A percentile compares a stretch with the other conserved stretches of the same genome.
These are phyloP conservation scores for Solanum medicagineum DNA, from an alignment of 257 asterid genomes.

Conservation along the genomic window DNA sequence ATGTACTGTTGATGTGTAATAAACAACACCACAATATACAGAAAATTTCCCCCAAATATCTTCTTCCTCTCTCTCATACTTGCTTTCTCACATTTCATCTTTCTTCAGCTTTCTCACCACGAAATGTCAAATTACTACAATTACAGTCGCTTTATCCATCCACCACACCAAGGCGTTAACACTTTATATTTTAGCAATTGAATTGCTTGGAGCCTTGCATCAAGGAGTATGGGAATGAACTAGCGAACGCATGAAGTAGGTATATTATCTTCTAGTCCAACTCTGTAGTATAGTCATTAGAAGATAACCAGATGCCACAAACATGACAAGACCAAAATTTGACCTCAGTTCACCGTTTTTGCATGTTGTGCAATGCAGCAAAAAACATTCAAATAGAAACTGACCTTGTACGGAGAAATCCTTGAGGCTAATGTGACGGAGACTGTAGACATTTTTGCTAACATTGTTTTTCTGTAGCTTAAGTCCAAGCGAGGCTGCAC, in stretches of 20 bases:
- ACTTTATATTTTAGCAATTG: no score
- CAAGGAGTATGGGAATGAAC: neutral
- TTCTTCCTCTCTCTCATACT: no score
- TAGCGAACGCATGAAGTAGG: neutral
- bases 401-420: constrained; percentile 98
- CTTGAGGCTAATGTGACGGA: constrained; percentile 79
- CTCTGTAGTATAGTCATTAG: constrained; percentile 22
- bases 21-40: no score
- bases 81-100: no score
- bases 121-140: no score
- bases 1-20: no score
- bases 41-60: no score
- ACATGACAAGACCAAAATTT: constrained; percentile 16
- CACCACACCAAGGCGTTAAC: no score
- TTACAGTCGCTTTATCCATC: no score
- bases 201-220: no score
- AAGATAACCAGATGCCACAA: constrained; percentile 23
- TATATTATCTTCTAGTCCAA: constrained; percentile 59
- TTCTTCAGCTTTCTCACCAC: no score
- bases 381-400: constrained; percentile 10
- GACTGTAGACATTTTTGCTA: constrained; percentile 52
- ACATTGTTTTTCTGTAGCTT: constrained; percentile 62
- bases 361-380: neutral
- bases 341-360: constrained; percentile 15
- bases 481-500: constrained; percentile 88